A percentile compares a stretch with the other conserved stretches of the same genome.
These are phyloP conservation scores for Diospyros lotus DNA, from an alignment of 148 eudicot species.

Conservation along the genomic window DNA sequence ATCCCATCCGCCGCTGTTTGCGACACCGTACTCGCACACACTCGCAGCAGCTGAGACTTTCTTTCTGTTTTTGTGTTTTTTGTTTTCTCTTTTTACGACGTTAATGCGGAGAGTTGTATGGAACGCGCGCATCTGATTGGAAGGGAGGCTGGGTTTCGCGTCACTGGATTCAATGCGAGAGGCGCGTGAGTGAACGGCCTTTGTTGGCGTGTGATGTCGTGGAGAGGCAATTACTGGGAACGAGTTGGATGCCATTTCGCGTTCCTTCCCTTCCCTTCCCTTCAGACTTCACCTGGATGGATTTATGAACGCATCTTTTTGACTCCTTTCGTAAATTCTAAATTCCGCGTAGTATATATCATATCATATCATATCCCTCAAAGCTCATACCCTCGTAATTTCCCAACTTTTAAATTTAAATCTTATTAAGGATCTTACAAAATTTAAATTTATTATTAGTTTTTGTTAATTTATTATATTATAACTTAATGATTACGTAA, in stretches of 20 bases:
- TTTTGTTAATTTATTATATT: no score
- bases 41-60: neutral
- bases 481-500: no score
- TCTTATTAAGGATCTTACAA: no score
- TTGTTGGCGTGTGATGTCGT: neutral
- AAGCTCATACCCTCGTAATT: no score
- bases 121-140: neutral
- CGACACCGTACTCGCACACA: neutral
- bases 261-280: neutral
- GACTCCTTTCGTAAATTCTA: neutral
- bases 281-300: no score
- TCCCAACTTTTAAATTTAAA: no score
- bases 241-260: neutral
- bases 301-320: neutral
- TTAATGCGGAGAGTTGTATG: neutral
- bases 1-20: neutral
- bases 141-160: neutral
- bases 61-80: neutral
- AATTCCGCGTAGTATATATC: no score
- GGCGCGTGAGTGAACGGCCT: neutral
- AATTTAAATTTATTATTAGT: no score
- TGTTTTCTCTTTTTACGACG: neutral
- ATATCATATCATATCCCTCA: no score
- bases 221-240: neutral
- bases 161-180: neutral